Conservation (phyloP, 1,139 yeast species). For the Saccharomyces uvarum region DNA sequence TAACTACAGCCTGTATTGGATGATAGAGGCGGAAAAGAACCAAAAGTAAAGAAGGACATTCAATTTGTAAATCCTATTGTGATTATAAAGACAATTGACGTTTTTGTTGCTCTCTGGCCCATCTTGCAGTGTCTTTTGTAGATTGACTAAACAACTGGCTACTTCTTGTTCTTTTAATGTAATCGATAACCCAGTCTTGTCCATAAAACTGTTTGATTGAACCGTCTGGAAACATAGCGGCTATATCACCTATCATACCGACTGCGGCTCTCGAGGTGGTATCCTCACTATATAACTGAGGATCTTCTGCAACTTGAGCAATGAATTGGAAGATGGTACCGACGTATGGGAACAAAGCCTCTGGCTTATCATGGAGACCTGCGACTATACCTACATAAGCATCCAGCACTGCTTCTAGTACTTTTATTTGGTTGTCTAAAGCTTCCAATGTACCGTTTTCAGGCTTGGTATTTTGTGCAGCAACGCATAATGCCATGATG, state of each 20-base stretch:
- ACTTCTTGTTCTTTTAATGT: conserved; percentile 66
- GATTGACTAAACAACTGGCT: conserved; percentile 52
- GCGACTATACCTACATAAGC: conserved; percentile 93
- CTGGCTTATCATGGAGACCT: conserved; percentile 69
- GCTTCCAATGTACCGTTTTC: conserved; percentile 62
- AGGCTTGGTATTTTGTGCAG: conserved; percentile 40
- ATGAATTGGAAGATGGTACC: conserved; percentile 66
- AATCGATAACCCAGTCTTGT: conserved; percentile 71
- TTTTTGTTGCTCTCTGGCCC: conserved; percentile 78
- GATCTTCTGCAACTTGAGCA: conserved; percentile 51
- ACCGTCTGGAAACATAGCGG: conserved; percentile 75
- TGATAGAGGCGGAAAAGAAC: background rate
- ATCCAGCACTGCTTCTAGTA: conserved; percentile 83
- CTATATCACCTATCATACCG: conserved; percentile 88
- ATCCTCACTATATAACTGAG: conserved; percentile 53
- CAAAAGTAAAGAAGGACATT: background rate
- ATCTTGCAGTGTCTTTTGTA: conserved; percentile 84
- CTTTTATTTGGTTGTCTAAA: conserved; percentile 61
- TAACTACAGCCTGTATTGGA: background rate
- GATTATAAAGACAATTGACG: conserved; percentile 28
- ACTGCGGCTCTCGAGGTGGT: conserved; percentile 69
- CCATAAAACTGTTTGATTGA: conserved; percentile 56
- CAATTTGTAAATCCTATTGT: background rate
- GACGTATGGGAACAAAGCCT: conserved; percentile 55
- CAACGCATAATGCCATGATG: conserved; percentile 56